These are phyloP conservation scores for Aphanomyces cochlioides DNA, from an alignment of 352 stramenopile genomes.

Conservation along the genomic window DNA sequence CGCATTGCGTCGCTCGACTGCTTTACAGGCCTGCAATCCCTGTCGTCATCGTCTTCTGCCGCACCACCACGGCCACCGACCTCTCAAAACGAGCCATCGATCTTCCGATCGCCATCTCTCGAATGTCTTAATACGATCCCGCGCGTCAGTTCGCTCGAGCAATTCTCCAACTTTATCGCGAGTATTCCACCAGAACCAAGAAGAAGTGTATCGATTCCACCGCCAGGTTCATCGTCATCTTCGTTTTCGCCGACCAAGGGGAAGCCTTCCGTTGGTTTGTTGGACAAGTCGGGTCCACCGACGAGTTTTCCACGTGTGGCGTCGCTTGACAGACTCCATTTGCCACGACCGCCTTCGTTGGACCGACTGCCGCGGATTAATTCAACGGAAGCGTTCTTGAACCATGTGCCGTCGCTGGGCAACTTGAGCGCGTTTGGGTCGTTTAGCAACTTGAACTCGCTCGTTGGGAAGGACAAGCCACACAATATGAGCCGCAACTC, in stretches of 20 bases:
- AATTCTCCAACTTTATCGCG: constrained; percentile 31
- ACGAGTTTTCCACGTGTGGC: constrained; percentile 46
- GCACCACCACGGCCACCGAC: constrained; percentile 7
- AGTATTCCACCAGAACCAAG: constrained; percentile 22
- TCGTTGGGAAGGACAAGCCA: constrained; percentile 34
- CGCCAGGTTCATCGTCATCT: not conserved
- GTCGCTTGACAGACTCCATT: constrained; percentile 52
- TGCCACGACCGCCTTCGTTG: constrained; percentile 54
- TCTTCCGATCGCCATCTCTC: constrained; percentile 37
- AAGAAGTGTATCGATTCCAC: too few species aligned
- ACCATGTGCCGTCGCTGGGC: constrained; percentile 69
- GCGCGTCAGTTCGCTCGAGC: constrained; percentile 67
- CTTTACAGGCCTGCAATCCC: constrained; percentile 46
- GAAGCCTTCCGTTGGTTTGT: constrained; percentile 1
- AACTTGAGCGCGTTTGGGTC: constrained; percentile 70
- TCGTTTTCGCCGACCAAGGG: not conserved
- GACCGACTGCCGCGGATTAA: constrained; percentile 45
- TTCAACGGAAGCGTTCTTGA: constrained; percentile 68
- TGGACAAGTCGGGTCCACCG: constrained; percentile 7
- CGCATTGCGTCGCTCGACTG: constrained; percentile 79
- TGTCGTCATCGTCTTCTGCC: constrained; percentile 22
- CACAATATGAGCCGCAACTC: constrained; percentile 37
- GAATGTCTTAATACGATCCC: constrained; percentile 80
- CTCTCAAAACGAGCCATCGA: constrained; percentile 36
- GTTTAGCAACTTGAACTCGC: constrained; percentile 66